Percentiles rank a stretch among this genome's conserved stretches.
phyloP scores from a whole-genome alignment of 495 filamentous ascomycete genomes.

The Daldinia concentrica region DNA sequence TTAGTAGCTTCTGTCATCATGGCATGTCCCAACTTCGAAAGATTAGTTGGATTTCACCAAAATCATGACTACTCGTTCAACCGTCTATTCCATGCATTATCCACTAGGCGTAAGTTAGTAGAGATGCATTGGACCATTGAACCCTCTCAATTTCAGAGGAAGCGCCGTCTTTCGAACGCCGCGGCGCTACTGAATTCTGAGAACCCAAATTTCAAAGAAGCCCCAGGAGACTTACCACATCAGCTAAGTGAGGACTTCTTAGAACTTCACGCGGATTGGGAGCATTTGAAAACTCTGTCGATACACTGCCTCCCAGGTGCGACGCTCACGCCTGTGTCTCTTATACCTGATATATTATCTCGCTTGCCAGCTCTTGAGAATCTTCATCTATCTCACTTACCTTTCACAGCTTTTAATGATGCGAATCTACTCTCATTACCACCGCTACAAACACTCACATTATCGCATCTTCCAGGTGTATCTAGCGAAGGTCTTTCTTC shows the following conservation, averaged over 20 bases:
- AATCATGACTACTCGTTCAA: slow-evolving; percentile 77
- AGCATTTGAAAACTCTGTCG: slow-evolving; percentile 74
- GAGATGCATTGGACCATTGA: slow-evolving; percentile 83
- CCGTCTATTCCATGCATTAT: slow-evolving; percentile 79
- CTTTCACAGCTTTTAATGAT: slow-evolving; percentile 77
- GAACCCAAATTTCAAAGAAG: slow-evolving; percentile 40
- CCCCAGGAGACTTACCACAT: slow-evolving; percentile 64
- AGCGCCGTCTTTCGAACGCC: slow-evolving; percentile 43
- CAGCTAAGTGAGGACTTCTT: slow-evolving; percentile 75
- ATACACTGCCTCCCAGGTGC: slow-evolving; percentile 73
- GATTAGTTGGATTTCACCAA: slow-evolving; percentile 74
- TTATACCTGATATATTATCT: slow-evolving; percentile 72
- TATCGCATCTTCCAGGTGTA: slow-evolving; percentile 79
- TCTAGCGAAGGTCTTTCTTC: slow-evolving; percentile 79
- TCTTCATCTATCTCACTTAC: slow-evolving; percentile 78
- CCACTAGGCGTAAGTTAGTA: slow-evolving; percentile 74
- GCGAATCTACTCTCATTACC: slow-evolving; percentile 74
- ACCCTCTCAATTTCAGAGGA: slow-evolving; percentile 49
- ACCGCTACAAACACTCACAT: slow-evolving; percentile 73
- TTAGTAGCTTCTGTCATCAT: slow-evolving; percentile 82
- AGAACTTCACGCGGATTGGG: slow-evolving; percentile 75
- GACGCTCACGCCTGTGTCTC: slow-evolving; percentile 69
- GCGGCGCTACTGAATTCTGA: slow-evolving; percentile 39
- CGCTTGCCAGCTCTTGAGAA: slow-evolving; percentile 74
- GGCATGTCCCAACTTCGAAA: slow-evolving; percentile 85